Base-by-base conservation (phyloP, 2,329 filamentous ascomycete genomes). In the Cladobotryum mycophilum region DNA sequence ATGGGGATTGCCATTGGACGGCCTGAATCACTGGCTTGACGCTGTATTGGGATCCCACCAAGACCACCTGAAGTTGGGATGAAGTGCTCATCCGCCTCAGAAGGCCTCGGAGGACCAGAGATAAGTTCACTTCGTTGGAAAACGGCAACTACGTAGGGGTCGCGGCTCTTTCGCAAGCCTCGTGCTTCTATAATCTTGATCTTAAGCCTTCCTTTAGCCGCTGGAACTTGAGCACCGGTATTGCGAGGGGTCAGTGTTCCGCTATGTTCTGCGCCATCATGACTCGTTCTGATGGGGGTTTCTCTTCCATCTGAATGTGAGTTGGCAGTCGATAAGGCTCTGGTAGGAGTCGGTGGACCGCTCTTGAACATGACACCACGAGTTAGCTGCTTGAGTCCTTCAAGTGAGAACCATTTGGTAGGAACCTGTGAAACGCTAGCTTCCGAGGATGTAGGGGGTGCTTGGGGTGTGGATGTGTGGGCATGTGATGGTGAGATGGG, bases 121-220 rank as follows among this genome's bases (percentile, higher is more conserved):
- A 99, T 96, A 60, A 95, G 86, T 68, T 99, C 93, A 64, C 92
- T 96, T 67, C 89, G 88, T 67, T 99, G 93, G 64, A 97, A 99
- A 22, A 96, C 91, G 53, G 88, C 95, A 11, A 99, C 90, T 47
- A 96, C 89, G 62, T 99, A 99, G 1, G 93, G 93, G 62, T 96
- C 89, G 53, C 84, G 82, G 64, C 89, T 89, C 52, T 84, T 88
- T 54, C 86, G 81, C 47, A 99, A 72, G 9, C 88, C 89, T 61
- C 89, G 81, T 44, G 87, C 93, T 67, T 96, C 89, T 46, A 84
- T 78, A 49, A 99, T 93, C 65, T 88, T 90, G 60, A 99, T 88
- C 34, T 85, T 88, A 51, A 99, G 76, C 68, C 93, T 96, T 52
- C 93, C 93, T 67, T 89, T 92, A 18, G 89, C 78, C 18, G 84